These are phyloP conservation scores for Tremella yokohamensis DNA, from an alignment of 768 basidiomycete genomes.

Conservation along the genomic window DNA sequence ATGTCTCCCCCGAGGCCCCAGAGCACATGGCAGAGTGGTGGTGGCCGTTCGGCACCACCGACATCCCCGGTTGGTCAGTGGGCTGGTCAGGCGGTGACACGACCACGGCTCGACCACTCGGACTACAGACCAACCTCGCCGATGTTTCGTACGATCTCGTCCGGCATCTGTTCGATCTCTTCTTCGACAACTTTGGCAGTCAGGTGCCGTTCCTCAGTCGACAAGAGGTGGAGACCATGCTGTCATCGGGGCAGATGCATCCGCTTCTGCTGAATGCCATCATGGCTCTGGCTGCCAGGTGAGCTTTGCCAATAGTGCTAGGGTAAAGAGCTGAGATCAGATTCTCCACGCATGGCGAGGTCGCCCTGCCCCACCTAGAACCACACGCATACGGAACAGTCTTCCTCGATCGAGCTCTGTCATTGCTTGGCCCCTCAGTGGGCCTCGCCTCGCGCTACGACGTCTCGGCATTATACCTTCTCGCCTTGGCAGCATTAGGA, in stretches of 20 bases:
- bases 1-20: neutral
- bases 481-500: slow-evolving; percentile 5
- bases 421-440: neutral
- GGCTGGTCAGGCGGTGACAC: neutral
- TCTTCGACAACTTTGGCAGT: neutral
- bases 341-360: slow-evolving; percentile 3
- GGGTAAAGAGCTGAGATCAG: neutral
- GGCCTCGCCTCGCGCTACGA: neutral
- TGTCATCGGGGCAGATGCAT: neutral
- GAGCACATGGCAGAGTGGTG: neutral
- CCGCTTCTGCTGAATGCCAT: neutral
- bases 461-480: neutral
- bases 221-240: neutral
- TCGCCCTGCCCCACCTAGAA: neutral
- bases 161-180: neutral
- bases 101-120: neutral
- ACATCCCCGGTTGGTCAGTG: neutral
- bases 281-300: neutral
- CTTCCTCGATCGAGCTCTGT: slow-evolving; percentile 1
- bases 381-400: neutral
- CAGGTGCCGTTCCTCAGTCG: slow-evolving; percentile 1
- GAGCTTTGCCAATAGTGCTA: neutral
- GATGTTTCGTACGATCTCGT: neutral
- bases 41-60: neutral
- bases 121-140: neutral